Evolutionary conservation across 495 filamentous ascomycete genomes (phyloP).

Genomic region (Hypoxylon crocopeplum): DNA sequence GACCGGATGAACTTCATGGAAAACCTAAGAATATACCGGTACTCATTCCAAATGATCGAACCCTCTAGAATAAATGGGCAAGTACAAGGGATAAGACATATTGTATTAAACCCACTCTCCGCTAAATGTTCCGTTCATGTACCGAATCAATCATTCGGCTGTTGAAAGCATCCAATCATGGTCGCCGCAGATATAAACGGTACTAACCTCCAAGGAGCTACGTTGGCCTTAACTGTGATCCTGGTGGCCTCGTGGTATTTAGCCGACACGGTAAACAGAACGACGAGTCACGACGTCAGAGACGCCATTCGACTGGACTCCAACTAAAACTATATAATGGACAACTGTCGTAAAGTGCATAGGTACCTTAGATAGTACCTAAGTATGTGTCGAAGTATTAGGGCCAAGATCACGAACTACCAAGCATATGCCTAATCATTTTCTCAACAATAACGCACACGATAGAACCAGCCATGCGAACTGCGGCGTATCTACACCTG

Average conservation of each 20-base stretch:
- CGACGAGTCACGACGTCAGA: slow-evolving; percentile 7
- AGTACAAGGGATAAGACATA: not conserved
- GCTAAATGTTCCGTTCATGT: not conserved
- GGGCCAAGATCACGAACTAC: too few species aligned
- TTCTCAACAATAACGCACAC: not conserved
- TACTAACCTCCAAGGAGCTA: not conserved
- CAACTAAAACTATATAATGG: slow-evolving; percentile 10
- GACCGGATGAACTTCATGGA: not conserved
- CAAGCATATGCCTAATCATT: not conserved
- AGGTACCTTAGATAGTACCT: not conserved
- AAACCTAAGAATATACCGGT: too few species aligned
- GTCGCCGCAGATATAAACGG: not conserved
- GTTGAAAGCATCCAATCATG: slow-evolving; percentile 13
- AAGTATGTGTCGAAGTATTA: not conserved
- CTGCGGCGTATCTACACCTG: not conserved
- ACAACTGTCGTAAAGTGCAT: not conserved
- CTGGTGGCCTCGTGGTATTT: slow-evolving; percentile 16
- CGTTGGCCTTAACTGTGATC: not conserved
- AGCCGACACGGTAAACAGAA: slow-evolving; percentile 22
- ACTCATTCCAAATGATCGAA: not conserved
- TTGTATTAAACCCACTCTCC: not conserved
- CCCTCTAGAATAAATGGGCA: not conserved
- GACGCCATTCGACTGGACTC: not conserved
- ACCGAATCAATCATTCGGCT: slow-evolving; percentile 12
- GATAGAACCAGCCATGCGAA: not conserved